Base-by-base conservation (phyloP, 176 grass and related monocot species). In the Bonia amplexicaulis region DNA sequence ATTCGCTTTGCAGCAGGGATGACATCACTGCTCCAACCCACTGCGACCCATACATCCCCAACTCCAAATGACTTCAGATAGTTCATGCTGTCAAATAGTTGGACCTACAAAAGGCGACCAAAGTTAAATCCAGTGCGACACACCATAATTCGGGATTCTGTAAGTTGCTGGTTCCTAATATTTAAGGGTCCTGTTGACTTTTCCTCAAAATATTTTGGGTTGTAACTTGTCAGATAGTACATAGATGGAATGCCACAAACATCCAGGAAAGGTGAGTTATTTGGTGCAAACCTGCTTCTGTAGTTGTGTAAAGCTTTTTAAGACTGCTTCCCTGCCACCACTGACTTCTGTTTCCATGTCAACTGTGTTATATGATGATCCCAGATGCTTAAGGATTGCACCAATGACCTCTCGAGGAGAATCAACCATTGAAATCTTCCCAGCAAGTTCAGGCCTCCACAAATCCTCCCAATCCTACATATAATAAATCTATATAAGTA, bases 401-500 rank as follows among this genome's bases (percentile, higher is more conserved):
- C 96, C 93, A 86, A 98, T 84, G n/a, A 98, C 81, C 78, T 98
- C 96, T 88, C 93, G 87, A 78, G 96, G 87, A 89, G 87, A 95
- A 90, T 95, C 91, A 45, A 98, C 76, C 96, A 98, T 98, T 66
- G 91, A 81, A 90, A 98, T 95, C 79, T 89, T 98, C 31, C 93
- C 93, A 12, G 89, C 65, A 84, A 98, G 87, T 73, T 98, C 96
- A 85, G 93, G 89, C 69, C 89, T 93, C 96, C 96, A 95, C 66
- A 98, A 92, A 87, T 98, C 93, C 11, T 86, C 80, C 95, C 95
- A 98, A 82, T 95, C 95, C 95, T 97, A 85, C 5, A 85, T 1
- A 64, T 20, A 70, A 45, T 19, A 76, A 3, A 69, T 62, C 69
- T 9, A 89, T 62, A 14, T 81, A 49, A 40, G 13, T n/a, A 69